These are phyloP conservation scores for Phytophthora pistaciae DNA, from an alignment of 352 stramenopile species.

Conservation along the genomic window DNA sequence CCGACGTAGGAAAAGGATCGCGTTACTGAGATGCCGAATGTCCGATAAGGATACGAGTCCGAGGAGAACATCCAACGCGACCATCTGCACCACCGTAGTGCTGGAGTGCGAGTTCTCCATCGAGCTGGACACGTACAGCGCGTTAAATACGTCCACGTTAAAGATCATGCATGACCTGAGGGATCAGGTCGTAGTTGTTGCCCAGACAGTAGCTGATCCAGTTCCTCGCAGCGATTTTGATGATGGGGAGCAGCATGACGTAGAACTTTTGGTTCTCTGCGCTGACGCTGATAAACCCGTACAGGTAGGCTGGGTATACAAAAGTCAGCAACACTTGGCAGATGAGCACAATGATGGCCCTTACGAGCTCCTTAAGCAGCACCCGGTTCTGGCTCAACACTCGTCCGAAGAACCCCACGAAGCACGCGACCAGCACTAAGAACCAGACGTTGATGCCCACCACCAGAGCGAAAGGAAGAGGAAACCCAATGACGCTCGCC, in stretches of 20 bases:
- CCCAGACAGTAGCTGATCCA: constrained; percentile 24
- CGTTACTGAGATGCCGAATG: constrained; percentile 3
- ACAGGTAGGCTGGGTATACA: constrained; percentile 32
- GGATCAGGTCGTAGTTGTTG: constrained; percentile 31
- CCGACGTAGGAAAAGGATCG: neutral
- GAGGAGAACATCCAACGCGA: constrained; percentile 38
- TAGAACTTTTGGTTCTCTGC: constrained; percentile 26
- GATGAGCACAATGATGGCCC: constrained; percentile 33
- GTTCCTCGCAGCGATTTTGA: constrained; percentile 55
- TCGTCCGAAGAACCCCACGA: constrained; percentile 20
- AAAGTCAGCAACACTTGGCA: constrained; percentile 42
- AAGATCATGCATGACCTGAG: constrained; percentile 50
- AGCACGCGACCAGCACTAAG: constrained; percentile 18
- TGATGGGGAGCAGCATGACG: constrained; percentile 37
- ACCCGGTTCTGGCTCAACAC: constrained; percentile 15
- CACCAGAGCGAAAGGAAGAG: constrained; percentile 45
- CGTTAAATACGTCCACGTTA: constrained; percentile 57
- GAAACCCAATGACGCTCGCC: constrained; percentile 38
- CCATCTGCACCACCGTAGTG: constrained; percentile 29
- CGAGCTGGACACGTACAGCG: constrained; percentile 44
- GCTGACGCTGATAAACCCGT: constrained; percentile 31
- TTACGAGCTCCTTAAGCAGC: constrained; percentile 15
- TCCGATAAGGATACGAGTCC: constrained; percentile 30
- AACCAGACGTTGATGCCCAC: constrained; percentile 30
- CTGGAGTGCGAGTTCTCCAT: constrained; percentile 36